Evolutionary conservation across 1,284 basidiomycete species (phyloP), one percentile per base, ranked within the genome.

Genomic region (Butyriboletus appendiculatus): DNA sequence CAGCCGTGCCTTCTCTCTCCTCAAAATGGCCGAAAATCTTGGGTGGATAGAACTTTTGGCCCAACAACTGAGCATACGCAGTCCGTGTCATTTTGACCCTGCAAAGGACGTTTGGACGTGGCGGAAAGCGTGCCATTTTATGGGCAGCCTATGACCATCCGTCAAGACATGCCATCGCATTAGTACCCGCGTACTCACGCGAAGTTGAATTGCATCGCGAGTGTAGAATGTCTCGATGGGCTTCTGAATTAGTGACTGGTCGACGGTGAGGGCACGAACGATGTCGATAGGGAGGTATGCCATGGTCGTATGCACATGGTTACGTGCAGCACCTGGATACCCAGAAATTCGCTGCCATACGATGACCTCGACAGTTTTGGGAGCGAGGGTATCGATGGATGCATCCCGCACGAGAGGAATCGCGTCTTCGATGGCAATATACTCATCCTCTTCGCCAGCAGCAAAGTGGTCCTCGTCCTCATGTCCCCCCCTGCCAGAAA

Each of bases 221-320:
- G 94, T 96, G 68, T 97, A 96, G 71, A 98, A 98, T 0, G 90
- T 84, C 70, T 95, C 93, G 3, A 91, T 81, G 0, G 95, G 92
- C 62, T 85, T 88, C 62, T 97, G 92, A 12, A 96, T 77, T 18
- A 99, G 79, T 5, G 81, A 75, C 0, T 90, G 89, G 57, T 86
- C 76, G 8, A 75, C 70, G 12, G 75, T 67, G 24, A 99, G 76
- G 0, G 90, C 86, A 59, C 81, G 84, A 3, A 89, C 92, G 34
- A 98, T 81, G 45, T 90, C 86, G 5, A 76, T 60, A 2, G 96
- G 94, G 4, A 99, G 68, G 64, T 91, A 92, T 0, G 86, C 91
- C 55, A 90, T 88, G 0, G 94, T 85, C 10, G 73, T 73, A 67
- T 98, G 96, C 10, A 89, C 75, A 65, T 98, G 96, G 41, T 83